Conservation (phyloP, 371 early-diverging fungal genomes). For the Rhizopus microsporus region DNA sequence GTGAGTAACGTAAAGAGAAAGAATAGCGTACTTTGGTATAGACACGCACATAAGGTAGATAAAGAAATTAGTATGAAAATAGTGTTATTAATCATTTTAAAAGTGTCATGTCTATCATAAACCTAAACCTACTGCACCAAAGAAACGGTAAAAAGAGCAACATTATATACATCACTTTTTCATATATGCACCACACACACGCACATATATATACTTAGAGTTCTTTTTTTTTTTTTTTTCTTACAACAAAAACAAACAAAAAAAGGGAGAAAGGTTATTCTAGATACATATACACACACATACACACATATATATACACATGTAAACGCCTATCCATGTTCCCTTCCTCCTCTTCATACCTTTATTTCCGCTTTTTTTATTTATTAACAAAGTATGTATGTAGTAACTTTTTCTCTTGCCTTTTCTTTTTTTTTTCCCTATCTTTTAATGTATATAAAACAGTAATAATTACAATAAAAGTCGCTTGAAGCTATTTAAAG, state of each 20-base stretch:
- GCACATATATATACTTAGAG: too few relatives aligned
- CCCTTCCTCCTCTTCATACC: not conserved
- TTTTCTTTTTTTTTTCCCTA: not conserved
- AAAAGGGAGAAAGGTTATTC: not conserved
- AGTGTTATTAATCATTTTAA: not conserved
- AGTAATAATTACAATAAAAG: not conserved
- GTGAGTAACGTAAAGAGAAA: slow-evolving; percentile 78
- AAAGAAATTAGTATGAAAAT: not conserved
- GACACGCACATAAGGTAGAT: slow-evolving; percentile 84
- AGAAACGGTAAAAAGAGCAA: slow-evolving; percentile 19
- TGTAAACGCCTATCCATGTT: not conserved
- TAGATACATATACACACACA: slow-evolving; percentile 4
- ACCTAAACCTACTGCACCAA: slow-evolving; percentile 57
- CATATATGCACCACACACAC: not conserved
- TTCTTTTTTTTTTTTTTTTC: not conserved
- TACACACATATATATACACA: not conserved
- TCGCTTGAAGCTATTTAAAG: not conserved
- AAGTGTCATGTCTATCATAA: slow-evolving; percentile 87
- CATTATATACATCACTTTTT: not conserved
- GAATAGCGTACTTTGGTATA: slow-evolving; percentile 84
- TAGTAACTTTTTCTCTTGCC: slow-evolving; percentile 1
- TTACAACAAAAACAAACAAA: slow-evolving; percentile 7
- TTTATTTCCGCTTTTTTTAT: not conserved
- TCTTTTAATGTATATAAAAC: not conserved
- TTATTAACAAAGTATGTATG: slow-evolving; percentile 6